Conservation (phyloP, 208 protist genomes). For the Tritrichomonas foetus region DNA sequence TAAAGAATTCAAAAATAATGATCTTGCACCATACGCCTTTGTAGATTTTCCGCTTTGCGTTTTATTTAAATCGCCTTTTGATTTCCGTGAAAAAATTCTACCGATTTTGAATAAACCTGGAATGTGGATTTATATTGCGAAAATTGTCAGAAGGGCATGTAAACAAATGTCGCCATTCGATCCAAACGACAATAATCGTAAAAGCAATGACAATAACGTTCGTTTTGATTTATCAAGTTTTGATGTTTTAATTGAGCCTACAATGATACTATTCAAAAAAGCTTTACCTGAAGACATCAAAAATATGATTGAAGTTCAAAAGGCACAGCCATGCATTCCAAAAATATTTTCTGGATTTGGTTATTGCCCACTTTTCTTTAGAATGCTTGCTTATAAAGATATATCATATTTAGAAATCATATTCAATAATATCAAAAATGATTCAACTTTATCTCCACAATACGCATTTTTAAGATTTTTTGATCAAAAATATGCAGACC, state of each 20-base stretch:
- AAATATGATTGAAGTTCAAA: neutral
- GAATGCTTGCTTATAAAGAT: neutral
- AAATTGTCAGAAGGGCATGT: neutral
- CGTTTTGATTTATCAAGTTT: no score
- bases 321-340: neutral
- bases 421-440: neutral
- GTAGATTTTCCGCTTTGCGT: neutral
- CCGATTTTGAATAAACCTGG: neutral
- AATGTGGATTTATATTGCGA: neutral
- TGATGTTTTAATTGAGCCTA: neutral
- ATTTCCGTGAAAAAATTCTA: neutral
- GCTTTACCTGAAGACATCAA: neutral
- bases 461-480: neutral
- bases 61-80: neutral
- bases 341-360: neutral
- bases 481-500: neutral
- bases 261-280: neutral
- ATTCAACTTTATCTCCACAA: neutral
- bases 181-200: no score
- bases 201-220: no score
- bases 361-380: neutral
- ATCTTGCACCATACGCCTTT: neutral
- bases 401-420: neutral
- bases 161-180: neutral
- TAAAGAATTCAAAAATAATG: neutral